Evolutionary conservation across 495 filamentous ascomycete species (phyloP).

Genomic region (Annulohypoxylon stygium): DNA sequence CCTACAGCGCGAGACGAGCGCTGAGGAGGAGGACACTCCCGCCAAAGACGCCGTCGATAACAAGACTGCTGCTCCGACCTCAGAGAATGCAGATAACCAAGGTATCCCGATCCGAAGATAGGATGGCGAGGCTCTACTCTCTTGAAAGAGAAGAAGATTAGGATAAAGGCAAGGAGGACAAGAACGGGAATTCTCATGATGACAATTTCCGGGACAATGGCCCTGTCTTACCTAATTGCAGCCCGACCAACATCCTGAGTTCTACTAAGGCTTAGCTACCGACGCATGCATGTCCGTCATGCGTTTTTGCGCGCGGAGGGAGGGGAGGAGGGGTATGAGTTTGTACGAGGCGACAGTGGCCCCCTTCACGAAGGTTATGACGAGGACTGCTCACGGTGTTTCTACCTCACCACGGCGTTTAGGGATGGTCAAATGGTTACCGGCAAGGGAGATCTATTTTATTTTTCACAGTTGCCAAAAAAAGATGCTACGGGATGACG

Average conservation of each 20-base stretch:
- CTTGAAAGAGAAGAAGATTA: background rate
- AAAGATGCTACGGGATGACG: constrained; percentile 11
- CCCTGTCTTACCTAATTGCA: background rate
- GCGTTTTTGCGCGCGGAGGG: background rate
- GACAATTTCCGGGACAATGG: background rate
- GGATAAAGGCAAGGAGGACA: background rate
- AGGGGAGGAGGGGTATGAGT: background rate
- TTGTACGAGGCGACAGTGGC: constrained; percentile 8
- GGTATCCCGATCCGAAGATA: constrained; percentile 75
- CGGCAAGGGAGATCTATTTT: background rate
- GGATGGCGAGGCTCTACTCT: constrained; percentile 5
- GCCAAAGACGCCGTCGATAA: constrained; percentile 49
- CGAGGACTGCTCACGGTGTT: constrained; percentile 5
- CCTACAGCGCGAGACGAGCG: constrained; percentile 79
- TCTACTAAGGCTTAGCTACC: constrained; percentile 4
- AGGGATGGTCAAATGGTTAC: constrained; percentile 19
- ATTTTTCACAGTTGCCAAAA: constrained; percentile 26
- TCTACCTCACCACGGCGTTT: background rate
- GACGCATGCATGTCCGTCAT: background rate
- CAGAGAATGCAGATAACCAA: constrained; percentile 52
- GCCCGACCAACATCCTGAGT: background rate
- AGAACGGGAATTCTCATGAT: too few relatives aligned
- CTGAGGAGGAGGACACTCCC: constrained; percentile 69
- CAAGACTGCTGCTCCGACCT: constrained; percentile 1
- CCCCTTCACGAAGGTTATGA: constrained; percentile 19